phyloP scores from a whole-genome alignment of 2,329 filamentous ascomycete species.

The Mycosphaerella sp. region DNA sequence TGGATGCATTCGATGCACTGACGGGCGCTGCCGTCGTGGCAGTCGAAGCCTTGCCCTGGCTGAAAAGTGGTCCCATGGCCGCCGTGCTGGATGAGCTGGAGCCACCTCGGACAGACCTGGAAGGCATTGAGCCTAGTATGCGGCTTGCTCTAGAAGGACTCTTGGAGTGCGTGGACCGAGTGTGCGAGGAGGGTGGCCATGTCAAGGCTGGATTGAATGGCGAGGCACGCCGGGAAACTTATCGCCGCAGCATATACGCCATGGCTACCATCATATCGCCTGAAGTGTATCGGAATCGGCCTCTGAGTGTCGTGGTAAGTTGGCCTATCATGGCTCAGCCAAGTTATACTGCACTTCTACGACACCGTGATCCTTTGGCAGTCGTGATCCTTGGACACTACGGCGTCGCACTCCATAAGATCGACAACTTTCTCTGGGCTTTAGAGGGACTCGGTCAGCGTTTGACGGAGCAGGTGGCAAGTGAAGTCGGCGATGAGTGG shows the following conservation, averaged over 20 bases:
- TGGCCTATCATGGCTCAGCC: conserved; percentile 19
- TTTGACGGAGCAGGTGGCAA: conserved; percentile 9
- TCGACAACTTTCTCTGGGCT: conserved; percentile 10
- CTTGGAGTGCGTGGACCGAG: conserved; percentile 8
- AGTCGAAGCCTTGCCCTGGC: conserved; percentile 13
- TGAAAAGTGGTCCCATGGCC: conserved; percentile 9
- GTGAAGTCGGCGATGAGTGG: conserved; percentile 12
- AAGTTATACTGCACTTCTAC: conserved; percentile 15
- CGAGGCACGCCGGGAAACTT: conserved; percentile 8
- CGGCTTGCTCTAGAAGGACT: conserved; percentile 15
- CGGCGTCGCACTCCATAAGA: conserved; percentile 17
- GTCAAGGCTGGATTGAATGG: conserved; percentile 7
- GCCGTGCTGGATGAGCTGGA: conserved; percentile 11
- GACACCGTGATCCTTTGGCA: conserved; percentile 20
- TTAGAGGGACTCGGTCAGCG: conserved; percentile 10
- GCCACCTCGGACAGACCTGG: conserved; percentile 1
- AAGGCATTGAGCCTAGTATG: conserved; percentile 6
- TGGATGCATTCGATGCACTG: conserved; percentile 19
- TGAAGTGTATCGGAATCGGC: conserved; percentile 9
- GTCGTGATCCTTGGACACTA: conserved; percentile 21
- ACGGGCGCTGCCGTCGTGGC: conserved; percentile 18
- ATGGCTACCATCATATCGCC: conserved; percentile 15
- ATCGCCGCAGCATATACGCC: conserved; percentile 17
- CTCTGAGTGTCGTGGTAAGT: conserved; percentile 12
- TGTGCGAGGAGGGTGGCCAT: background rate